Conservation (phyloP, 805 yeast genomes). For the Suhomyces vadensis region DNA sequence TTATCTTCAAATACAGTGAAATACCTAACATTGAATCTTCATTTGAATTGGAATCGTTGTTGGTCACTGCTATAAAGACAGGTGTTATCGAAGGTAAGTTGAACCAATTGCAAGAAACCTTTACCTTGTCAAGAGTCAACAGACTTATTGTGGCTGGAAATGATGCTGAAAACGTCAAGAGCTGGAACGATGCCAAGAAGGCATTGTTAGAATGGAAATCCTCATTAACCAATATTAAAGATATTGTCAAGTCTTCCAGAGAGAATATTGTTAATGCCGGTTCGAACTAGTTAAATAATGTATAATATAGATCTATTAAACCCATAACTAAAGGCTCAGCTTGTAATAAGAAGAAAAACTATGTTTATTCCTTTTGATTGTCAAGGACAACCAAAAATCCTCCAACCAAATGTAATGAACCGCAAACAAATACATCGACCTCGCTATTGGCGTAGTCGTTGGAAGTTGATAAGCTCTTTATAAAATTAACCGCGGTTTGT, state of each 20-base stretch:
- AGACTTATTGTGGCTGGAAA: constrained; percentile 43
- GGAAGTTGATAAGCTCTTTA: constrained; percentile 44
- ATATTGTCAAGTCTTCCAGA: constrained; percentile 43
- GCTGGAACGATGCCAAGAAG: constrained; percentile 38
- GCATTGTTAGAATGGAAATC: constrained; percentile 41
- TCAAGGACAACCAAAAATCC: constrained; percentile 88
- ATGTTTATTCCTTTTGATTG: constrained; percentile 28
- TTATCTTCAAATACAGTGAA: constrained; percentile 36
- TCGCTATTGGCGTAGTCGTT: constrained; percentile 22
- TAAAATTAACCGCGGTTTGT: constrained; percentile 65
- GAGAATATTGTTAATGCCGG: constrained; percentile 39
- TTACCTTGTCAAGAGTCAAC: constrained; percentile 42
- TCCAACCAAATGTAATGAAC: constrained; percentile 92
- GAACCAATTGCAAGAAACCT: constrained; percentile 43
- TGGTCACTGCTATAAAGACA: constrained; percentile 44
- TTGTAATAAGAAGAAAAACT: neutral
- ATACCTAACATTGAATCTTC: constrained; percentile 33
- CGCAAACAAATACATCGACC: constrained; percentile 84
- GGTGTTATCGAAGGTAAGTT: constrained; percentile 47
- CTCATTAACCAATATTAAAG: constrained; percentile 42
- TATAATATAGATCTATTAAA: constrained; percentile 7
- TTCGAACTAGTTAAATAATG: constrained; percentile 12
- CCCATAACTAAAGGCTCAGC: constrained; percentile 1
- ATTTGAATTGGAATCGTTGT: constrained; percentile 38
- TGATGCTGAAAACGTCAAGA: constrained; percentile 27